Evolutionary conservation across 129 eudicot species (phyloP).

Genomic region (Escallonia rubra): DNA sequence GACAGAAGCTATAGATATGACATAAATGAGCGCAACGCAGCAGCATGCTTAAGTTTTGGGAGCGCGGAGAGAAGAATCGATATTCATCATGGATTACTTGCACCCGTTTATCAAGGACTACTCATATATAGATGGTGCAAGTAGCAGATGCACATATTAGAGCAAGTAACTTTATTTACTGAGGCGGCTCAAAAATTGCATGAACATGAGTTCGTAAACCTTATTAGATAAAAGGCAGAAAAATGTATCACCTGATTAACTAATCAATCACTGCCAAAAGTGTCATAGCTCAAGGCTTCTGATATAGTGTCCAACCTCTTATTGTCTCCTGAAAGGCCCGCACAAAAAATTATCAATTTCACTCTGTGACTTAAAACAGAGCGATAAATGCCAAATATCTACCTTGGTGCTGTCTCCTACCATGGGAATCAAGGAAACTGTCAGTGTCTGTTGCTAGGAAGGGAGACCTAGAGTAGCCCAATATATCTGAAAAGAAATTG

Average conservation of each 20-base stretch:
- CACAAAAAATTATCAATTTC: slow-evolving; percentile 6
- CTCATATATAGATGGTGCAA: no score
- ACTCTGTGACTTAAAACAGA: background rate
- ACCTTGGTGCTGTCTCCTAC: slow-evolving; percentile 43
- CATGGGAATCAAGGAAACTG: slow-evolving; percentile 53
- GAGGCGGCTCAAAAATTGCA: background rate
- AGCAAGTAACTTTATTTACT: no score
- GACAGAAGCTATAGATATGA: no score
- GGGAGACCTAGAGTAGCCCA: slow-evolving; percentile 55
- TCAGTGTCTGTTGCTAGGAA: slow-evolving; percentile 47
- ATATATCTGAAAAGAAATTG: slow-evolving; percentile 41
- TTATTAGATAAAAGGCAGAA: background rate
- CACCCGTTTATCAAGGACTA: background rate
- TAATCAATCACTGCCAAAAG: slow-evolving; percentile 48
- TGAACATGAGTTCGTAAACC: background rate
- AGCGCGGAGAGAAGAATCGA: background rate
- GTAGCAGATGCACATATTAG: no score
- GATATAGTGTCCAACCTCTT: slow-evolving; percentile 56
- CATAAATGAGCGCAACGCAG: no score
- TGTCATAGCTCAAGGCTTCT: slow-evolving; percentile 42
- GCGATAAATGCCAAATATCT: slow-evolving; percentile 1
- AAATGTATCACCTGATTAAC: slow-evolving; percentile 22
- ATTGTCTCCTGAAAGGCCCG: slow-evolving; percentile 42
- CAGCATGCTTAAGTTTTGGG: background rate
- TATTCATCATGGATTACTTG: background rate